A percentile compares a stretch with the other conserved stretches of the same genome.
phyloP scores from a whole-genome alignment of 2,329 filamentous ascomycete species.

The Torrubiellomyces zombiae region DNA sequence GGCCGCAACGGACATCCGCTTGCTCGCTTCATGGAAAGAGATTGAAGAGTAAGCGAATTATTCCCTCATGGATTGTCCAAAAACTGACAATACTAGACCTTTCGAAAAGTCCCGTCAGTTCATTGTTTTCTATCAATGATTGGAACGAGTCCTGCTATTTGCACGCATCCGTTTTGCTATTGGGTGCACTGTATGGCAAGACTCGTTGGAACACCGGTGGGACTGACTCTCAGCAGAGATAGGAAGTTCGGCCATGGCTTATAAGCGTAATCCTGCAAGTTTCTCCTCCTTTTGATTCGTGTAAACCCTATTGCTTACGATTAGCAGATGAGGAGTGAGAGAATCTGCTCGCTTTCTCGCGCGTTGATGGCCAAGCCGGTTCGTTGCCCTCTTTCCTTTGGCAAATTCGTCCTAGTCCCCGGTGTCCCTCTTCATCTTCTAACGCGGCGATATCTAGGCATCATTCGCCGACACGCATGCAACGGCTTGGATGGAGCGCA shows the following conservation, averaged over 20 bases:
- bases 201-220: too few relatives aligned
- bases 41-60: slow-evolving; percentile 75
- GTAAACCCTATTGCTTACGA: too few relatives aligned
- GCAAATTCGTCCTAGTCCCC: too few relatives aligned
- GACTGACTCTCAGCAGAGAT: too few relatives aligned
- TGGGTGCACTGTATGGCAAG: too few relatives aligned
- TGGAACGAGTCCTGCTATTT: slow-evolving; percentile 13
- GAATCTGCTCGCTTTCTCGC: slow-evolving; percentile 12
- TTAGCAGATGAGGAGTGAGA: slow-evolving; percentile 4
- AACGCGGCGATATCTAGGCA: slow-evolving; percentile 23
- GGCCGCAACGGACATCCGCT: slow-evolving; percentile 59
- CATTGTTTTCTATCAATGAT: slow-evolving; percentile 8
- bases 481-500: slow-evolving; percentile 41
- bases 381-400: too few relatives aligned
- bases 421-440: too few relatives aligned
- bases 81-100: slow-evolving; percentile 60
- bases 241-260: slow-evolving; percentile 17
- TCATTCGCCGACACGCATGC: slow-evolving; percentile 15
- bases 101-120: slow-evolving; percentile 1
- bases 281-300: not conserved
- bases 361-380: slow-evolving; percentile 25
- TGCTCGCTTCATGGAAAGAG: slow-evolving; percentile 63
- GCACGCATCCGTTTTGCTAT: too few relatives aligned
- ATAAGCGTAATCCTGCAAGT: slow-evolving; percentile 7
- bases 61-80: too few relatives aligned